Conservation (phyloP, 257 asterid genomes). For the Gentiana macrophylla region DNA sequence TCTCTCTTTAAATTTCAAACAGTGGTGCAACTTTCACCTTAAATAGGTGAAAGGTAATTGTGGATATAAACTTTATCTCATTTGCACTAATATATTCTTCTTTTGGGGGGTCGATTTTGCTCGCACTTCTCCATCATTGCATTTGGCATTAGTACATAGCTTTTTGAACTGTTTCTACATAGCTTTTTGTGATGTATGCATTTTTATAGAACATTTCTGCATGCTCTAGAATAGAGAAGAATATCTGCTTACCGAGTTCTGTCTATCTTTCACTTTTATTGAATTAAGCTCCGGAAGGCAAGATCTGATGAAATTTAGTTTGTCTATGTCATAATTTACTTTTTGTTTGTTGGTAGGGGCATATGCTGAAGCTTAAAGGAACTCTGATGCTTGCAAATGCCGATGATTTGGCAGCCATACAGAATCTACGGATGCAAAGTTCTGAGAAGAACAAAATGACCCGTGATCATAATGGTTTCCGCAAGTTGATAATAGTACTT, state of each 20-base stretch:
- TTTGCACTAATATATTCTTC: too few species aligned
- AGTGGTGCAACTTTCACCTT: not conserved
- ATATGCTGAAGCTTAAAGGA: conserved; percentile 84
- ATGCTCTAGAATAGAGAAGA: too few species aligned
- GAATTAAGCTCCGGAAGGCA: not conserved
- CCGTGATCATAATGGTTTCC: conserved; percentile 63
- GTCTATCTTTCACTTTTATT: not conserved
- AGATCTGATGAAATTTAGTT: not conserved
- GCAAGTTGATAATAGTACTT: conserved; percentile 68
- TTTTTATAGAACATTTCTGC: too few species aligned
- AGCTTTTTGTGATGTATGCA: too few species aligned
- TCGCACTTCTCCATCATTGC: too few species aligned
- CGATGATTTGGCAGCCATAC: conserved; percentile 84
- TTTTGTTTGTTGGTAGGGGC: conserved; percentile 48
- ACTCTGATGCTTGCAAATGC: conserved; percentile 89
- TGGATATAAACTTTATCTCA: too few species aligned
- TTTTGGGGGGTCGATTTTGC: too few species aligned
- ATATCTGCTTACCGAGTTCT: too few species aligned
- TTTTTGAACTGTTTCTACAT: too few species aligned
- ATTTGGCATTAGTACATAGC: too few species aligned
- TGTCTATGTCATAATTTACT: conserved; percentile 6
- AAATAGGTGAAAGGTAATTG: not conserved
- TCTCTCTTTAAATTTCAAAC: not conserved
- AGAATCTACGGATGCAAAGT: conserved; percentile 66
- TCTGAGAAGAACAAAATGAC: conserved; percentile 91